These are phyloP conservation scores for Coelastrella sp. DNA, from an alignment of 139 green algal species.

Conservation along the genomic window DNA sequence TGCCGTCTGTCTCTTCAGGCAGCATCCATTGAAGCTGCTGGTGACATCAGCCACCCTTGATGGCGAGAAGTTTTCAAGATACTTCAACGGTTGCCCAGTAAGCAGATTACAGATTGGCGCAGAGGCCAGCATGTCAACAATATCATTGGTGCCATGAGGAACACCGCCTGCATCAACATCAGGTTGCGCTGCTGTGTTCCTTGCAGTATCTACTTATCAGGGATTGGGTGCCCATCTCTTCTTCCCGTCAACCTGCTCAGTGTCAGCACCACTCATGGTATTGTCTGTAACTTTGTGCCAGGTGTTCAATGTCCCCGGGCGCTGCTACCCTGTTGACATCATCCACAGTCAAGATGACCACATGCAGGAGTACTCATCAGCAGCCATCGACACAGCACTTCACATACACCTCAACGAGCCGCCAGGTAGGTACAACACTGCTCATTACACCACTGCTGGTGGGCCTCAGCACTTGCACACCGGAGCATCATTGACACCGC, in stretches of 20 bases:
- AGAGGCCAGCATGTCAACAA: too few relatives aligned
- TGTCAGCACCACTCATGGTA: too few relatives aligned
- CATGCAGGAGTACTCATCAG: slow-evolving; percentile 63
- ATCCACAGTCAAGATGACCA: slow-evolving; percentile 77
- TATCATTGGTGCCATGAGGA: too few relatives aligned
- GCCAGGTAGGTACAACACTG: slow-evolving; percentile 40
- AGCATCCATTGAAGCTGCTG: slow-evolving; percentile 77
- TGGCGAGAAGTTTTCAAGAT: slow-evolving; percentile 87
- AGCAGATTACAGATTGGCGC: neutral
- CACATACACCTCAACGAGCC: slow-evolving; percentile 84
- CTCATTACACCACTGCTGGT: neutral
- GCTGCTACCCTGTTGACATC: slow-evolving; percentile 88
- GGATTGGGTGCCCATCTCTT: too few relatives aligned
- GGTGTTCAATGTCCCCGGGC: slow-evolving; percentile 87
- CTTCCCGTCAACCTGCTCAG: too few relatives aligned
- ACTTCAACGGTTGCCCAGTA: slow-evolving; percentile 87
- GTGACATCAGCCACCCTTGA: slow-evolving; percentile 95
- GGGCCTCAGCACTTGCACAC: too few relatives aligned
- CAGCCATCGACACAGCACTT: slow-evolving; percentile 76
- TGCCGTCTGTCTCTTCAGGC: slow-evolving; percentile 15
- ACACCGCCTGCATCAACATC: too few relatives aligned
- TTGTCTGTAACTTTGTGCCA: slow-evolving; percentile 22
- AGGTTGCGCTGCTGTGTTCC: too few relatives aligned
- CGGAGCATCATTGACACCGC: too few relatives aligned
- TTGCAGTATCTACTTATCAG: too few relatives aligned